Evolutionary conservation across 2,329 filamentous ascomycete species (phyloP).

Genomic region (Fusarium heterosporum): DNA sequence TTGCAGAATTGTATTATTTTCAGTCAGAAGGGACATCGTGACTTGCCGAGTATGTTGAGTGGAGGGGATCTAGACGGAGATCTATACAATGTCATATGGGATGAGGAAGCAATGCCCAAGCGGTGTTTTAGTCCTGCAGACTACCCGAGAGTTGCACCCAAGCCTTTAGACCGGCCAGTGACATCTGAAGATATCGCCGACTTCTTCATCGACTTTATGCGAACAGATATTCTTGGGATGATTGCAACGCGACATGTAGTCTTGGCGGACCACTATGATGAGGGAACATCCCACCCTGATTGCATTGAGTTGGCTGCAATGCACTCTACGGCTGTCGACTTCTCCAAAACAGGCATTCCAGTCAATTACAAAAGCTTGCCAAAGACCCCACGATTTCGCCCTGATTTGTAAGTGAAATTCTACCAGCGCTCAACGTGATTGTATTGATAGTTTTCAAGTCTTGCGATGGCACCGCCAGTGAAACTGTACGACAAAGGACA

Average conservation of each 20-base stretch:
- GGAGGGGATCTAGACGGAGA: constrained; percentile 90
- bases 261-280: constrained; percentile 66
- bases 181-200: constrained; percentile 74
- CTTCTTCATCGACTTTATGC: constrained; percentile 85
- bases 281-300: constrained; percentile 63
- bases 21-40: constrained; percentile 75
- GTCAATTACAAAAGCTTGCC: constrained; percentile 62
- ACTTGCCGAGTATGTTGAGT: constrained; percentile 81
- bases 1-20: constrained; percentile 84
- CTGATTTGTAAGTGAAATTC: constrained; percentile 64
- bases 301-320: constrained; percentile 70
- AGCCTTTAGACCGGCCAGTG: constrained; percentile 72
- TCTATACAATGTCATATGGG: constrained; percentile 83
- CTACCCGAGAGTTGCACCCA: constrained; percentile 70
- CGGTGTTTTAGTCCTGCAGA: constrained; percentile 70
- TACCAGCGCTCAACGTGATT: accelerated
- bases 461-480: constrained; percentile 60
- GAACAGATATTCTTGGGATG: constrained; percentile 71
- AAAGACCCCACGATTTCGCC: constrained; percentile 55
- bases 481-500: constrained; percentile 59
- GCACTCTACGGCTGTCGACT: constrained; percentile 79
- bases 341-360: constrained; percentile 77
- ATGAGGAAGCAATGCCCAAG: constrained; percentile 61
- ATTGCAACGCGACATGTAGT: constrained; percentile 75
- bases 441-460: constrained; percentile 46